These are phyloP conservation scores for Leccinum angustisporum DNA, from an alignment of 1,284 basidiomycete genomes.

Conservation along the genomic window DNA sequence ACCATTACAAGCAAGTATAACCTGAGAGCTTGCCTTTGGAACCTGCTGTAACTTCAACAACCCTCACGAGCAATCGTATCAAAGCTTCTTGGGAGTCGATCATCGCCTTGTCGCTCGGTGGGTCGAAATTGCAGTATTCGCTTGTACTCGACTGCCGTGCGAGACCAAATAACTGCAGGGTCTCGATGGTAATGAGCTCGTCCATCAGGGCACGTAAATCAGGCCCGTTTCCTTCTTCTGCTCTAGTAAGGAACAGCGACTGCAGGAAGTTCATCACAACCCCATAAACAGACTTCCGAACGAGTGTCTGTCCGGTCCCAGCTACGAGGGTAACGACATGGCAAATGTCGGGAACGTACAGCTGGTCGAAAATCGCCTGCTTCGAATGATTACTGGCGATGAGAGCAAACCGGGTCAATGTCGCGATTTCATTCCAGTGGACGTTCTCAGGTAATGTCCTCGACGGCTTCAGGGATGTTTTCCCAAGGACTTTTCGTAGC, in stretches of 20 bases:
- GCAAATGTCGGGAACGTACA: conserved; percentile 81
- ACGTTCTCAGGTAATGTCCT: conserved; percentile 65
- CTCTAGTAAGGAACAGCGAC: conserved; percentile 59
- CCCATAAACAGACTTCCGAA: conserved; percentile 81
- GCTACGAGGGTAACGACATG: conserved; percentile 77
- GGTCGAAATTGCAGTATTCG: conserved; percentile 60
- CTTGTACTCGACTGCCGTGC: conserved; percentile 56
- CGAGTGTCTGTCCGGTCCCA: conserved; percentile 68
- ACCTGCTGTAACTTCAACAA: conserved; percentile 66
- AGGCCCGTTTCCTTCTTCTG: conserved; percentile 57
- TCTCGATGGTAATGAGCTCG: conserved; percentile 56
- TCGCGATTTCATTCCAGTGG: conserved; percentile 84
- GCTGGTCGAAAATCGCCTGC: conserved; percentile 63
- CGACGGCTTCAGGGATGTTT: conserved; percentile 66
- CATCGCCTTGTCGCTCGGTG: conserved; percentile 56
- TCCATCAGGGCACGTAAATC: conserved; percentile 63
- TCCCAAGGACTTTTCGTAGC: conserved; percentile 75
- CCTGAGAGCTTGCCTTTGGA: conserved; percentile 54
- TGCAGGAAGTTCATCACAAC: conserved; percentile 81
- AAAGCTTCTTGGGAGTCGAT: conserved; percentile 72
- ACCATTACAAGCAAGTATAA: background rate
- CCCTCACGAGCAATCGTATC: conserved; percentile 60
- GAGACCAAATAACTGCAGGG: conserved; percentile 75
- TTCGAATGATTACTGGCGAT: conserved; percentile 70
- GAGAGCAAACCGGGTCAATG: conserved; percentile 71